These are phyloP conservation scores for Lentinus tigrinus DNA, from an alignment of 768 basidiomycete species.

Conservation along the genomic window DNA sequence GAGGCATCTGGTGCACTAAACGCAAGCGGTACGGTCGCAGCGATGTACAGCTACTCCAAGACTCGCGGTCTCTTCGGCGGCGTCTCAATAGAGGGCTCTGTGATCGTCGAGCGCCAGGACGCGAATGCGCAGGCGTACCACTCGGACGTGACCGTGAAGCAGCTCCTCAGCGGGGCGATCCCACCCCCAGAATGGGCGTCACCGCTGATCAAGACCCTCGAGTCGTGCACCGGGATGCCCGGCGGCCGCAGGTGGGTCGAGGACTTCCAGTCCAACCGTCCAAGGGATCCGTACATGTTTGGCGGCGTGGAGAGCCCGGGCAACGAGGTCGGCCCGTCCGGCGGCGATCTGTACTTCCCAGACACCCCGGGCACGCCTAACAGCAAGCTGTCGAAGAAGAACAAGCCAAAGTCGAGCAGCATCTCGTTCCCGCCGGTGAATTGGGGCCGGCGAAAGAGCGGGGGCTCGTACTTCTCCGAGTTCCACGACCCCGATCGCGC, in stretches of 20 bases:
- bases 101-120: constrained; percentile 93
- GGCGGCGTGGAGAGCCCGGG: constrained; percentile 47
- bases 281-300: constrained; percentile 52
- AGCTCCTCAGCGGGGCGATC: constrained; percentile 77
- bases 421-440: constrained; percentile 59
- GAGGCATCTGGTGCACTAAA: constrained; percentile 86
- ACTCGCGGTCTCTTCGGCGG: constrained; percentile 94
- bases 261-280: constrained; percentile 41
- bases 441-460: constrained; percentile 53
- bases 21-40: constrained; percentile 83
- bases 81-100: constrained; percentile 82
- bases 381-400: constrained; percentile 41
- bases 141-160: constrained; percentile 69
- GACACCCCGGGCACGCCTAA: constrained; percentile 8
- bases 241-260: constrained; percentile 67
- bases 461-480: constrained; percentile 56
- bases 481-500: constrained; percentile 22
- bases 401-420: constrained; percentile 40
- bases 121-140: constrained; percentile 84
- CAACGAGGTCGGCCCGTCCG: constrained; percentile 22
- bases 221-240: constrained; percentile 68
- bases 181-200: constrained; percentile 78
- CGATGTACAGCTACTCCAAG: constrained; percentile 94
- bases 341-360: not conserved
- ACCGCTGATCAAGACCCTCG: constrained; percentile 71